Evolutionary conservation across 2,329 filamentous ascomycete genomes (phyloP).

Genomic region (Ampelomyces quisqualis): DNA sequence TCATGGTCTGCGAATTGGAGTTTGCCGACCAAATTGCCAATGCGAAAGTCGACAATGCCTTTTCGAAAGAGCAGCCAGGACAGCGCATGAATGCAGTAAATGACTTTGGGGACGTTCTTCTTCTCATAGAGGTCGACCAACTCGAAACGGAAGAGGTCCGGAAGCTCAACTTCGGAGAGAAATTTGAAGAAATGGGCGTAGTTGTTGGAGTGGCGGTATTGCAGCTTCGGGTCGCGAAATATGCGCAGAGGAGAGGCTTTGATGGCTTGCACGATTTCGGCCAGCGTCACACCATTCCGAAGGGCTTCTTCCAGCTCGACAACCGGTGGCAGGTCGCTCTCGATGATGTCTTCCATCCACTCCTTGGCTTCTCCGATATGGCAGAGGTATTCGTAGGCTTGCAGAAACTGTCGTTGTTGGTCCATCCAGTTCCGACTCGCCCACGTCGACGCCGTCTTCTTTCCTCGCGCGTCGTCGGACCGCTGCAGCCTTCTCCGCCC

Average conservation of each 20-base stretch:
- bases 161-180: conserved; percentile 84
- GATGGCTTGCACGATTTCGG: conserved; percentile 88
- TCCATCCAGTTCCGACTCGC: conserved; percentile 96
- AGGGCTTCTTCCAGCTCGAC: conserved; percentile 91
- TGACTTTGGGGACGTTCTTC: conserved; percentile 99
- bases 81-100: conserved; percentile 95
- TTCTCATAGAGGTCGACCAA: conserved; percentile 98
- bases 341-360: conserved; percentile 93
- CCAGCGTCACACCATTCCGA: conserved; percentile 88
- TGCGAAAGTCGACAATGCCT: conserved; percentile 91
- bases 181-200: conserved; percentile 96
- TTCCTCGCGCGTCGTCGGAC: conserved; percentile 55
- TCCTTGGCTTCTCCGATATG: conserved; percentile 99
- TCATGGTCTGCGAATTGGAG: conserved; percentile 98
- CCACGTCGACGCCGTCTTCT: conserved; percentile 62
- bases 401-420: conserved; percentile 91
- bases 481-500: conserved; percentile 82
- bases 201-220: conserved; percentile 96
- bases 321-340: conserved; percentile 83
- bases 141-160: conserved; percentile 95
- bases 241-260: conserved; percentile 76
- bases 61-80: conserved; percentile 97
- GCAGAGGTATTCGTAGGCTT: conserved; percentile 97
- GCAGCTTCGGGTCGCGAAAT: conserved; percentile 79
- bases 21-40: conserved; percentile 94